Evolutionary conservation across 2,329 filamentous ascomycete genomes (phyloP).

Genomic region (Fusarium solani-melongenae): DNA sequence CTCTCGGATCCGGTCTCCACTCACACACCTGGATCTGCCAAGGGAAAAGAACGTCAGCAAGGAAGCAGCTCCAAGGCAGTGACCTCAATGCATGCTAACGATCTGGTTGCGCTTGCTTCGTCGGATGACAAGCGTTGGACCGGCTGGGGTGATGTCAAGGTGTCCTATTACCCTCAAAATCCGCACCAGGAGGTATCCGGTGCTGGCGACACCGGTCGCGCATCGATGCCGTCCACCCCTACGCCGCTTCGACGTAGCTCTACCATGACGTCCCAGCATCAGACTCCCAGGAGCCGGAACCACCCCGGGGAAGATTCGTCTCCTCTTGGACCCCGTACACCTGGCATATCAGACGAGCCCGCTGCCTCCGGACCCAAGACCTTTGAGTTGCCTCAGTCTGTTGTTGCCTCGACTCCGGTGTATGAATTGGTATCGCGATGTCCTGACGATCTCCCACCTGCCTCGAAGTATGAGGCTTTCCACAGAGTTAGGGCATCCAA

Average conservation of each 20-base stretch:
- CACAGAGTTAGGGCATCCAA: slow-evolving; percentile 86
- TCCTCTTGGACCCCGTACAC: slow-evolving; percentile 59
- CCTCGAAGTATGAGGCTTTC: slow-evolving; percentile 84
- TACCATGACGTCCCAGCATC: slow-evolving; percentile 59
- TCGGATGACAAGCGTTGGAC: slow-evolving; percentile 71
- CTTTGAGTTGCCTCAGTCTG: slow-evolving; percentile 72
- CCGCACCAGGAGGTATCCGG: slow-evolving; percentile 38
- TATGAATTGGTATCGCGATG: slow-evolving; percentile 67
- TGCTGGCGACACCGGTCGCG: slow-evolving; percentile 44
- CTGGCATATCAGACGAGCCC: slow-evolving; percentile 50
- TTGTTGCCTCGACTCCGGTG: slow-evolving; percentile 63
- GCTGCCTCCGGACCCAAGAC: slow-evolving; percentile 61
- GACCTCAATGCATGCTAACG: slow-evolving; percentile 79
- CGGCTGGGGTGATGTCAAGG: slow-evolving; percentile 82
- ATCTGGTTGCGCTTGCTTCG: slow-evolving; percentile 80
- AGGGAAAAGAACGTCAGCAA: slow-evolving; percentile 79
- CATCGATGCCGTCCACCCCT: slow-evolving; percentile 73
- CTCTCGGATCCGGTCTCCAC: slow-evolving; percentile 63
- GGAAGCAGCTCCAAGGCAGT: slow-evolving; percentile 58
- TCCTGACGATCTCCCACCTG: slow-evolving; percentile 74
- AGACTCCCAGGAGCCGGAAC: slow-evolving; percentile 54
- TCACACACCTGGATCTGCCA: slow-evolving; percentile 67
- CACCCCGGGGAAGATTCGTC: slow-evolving; percentile 56
- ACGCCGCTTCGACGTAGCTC: slow-evolving; percentile 79
- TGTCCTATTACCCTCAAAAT: slow-evolving; percentile 78